A percentile compares a stretch with the other conserved stretches of the same genome.
Conservation (phyloP, 1,284 basidiomycete species). For the Leccinum subrobustum region DNA sequence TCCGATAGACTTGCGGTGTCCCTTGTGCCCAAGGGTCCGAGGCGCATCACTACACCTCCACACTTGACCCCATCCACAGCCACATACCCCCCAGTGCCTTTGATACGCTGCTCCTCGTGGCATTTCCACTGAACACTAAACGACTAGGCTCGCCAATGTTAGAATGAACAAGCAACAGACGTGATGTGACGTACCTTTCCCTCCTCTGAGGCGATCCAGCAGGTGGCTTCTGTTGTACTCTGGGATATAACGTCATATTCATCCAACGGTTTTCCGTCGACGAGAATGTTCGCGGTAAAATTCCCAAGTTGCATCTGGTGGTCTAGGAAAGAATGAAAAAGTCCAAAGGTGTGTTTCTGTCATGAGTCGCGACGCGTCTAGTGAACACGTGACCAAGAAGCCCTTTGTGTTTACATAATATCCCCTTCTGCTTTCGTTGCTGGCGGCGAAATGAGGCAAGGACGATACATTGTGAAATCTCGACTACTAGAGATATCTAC, state of each 20-base stretch:
- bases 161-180: not conserved
- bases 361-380: too few relatives aligned
- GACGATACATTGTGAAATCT: too few relatives aligned
- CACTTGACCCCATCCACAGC: conserved; percentile 8
- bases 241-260: not conserved
- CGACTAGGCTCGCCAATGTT: conserved; percentile 1
- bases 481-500: too few relatives aligned
- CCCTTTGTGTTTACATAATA: too few relatives aligned
- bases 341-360: too few relatives aligned
- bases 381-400: too few relatives aligned
- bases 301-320: not conserved
- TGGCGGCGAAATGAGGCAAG: too few relatives aligned
- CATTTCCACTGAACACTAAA: conserved; percentile 11
- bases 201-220: conserved; percentile 2
- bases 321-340: not conserved
- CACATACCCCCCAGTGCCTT: rapidly evolving
- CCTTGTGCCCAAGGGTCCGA: not conserved
- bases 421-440: too few relatives aligned
- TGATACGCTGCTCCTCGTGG: not conserved
- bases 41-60: rapidly evolving
- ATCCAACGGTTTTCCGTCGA: not conserved
- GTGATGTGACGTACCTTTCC: conserved; percentile 15
- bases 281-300: not conserved
- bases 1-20: not conserved
- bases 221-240: not conserved